These are phyloP conservation scores for Venturia pyrina DNA, from an alignment of 2,329 filamentous ascomycete species.

Conservation along the genomic window DNA sequence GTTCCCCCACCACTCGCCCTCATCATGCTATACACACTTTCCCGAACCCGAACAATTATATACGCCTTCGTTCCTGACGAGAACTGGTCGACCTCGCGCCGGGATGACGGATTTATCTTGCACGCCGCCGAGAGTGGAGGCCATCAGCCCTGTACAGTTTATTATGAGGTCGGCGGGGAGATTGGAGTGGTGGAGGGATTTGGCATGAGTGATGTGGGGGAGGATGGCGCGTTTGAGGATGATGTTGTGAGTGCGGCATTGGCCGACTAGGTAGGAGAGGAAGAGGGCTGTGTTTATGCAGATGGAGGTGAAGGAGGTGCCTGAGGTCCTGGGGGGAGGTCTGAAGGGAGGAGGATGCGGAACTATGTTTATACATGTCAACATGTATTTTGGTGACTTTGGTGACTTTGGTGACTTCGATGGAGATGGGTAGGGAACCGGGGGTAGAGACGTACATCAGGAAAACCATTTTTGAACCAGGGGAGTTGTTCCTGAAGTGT, in stretches of 20 bases:
- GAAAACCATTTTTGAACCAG: constrained; percentile 3
- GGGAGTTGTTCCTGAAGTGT: background rate
- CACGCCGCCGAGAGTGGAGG: constrained; percentile 70
- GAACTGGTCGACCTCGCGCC: constrained; percentile 69
- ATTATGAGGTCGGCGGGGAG: constrained; percentile 56
- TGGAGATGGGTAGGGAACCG: no score
- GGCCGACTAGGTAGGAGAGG: constrained; percentile 71
- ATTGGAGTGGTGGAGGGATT: constrained; percentile 46
- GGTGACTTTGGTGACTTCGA: no score
- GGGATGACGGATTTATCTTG: constrained; percentile 64
- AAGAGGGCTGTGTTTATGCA: constrained; percentile 90
- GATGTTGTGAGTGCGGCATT: constrained; percentile 65
- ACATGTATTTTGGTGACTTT: no score
- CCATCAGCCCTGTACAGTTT: constrained; percentile 76
- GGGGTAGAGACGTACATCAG: background rate
- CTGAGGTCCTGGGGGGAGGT: constrained; percentile 45
- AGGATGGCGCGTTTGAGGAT: constrained; percentile 37
- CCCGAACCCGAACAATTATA: constrained; percentile 61
- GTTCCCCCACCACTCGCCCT: constrained; percentile 72
- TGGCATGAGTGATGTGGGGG: constrained; percentile 64
- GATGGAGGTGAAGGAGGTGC: constrained; percentile 68
- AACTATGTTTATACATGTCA: no score
- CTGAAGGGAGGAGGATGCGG: background rate
- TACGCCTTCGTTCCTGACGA: constrained; percentile 69
- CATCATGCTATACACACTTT: constrained; percentile 73